phyloP scores from a whole-genome alignment of 2,329 filamentous ascomycete genomes.

The Alternaria postmessia region DNA sequence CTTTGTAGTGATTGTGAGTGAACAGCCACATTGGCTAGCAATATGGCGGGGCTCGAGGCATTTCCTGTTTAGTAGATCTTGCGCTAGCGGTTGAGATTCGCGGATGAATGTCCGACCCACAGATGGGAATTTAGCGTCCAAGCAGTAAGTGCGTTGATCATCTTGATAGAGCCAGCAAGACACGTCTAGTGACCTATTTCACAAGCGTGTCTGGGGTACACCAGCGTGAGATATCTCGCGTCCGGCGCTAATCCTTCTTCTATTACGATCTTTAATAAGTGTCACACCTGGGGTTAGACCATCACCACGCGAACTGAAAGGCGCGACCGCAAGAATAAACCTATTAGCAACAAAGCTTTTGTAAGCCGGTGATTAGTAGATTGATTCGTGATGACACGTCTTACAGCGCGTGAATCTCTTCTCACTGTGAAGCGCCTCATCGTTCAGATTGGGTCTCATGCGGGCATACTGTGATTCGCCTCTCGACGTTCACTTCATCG shows the following conservation, averaged over 20 bases:
- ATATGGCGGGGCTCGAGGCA: too few species aligned
- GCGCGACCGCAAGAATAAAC: not conserved
- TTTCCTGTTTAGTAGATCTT: not conserved
- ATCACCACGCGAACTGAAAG: not conserved
- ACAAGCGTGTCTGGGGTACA: not conserved
- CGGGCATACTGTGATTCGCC: not conserved
- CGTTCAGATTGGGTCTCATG: not conserved
- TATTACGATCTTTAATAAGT: not conserved
- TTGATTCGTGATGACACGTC: not conserved
- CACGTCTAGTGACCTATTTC: too few species aligned
- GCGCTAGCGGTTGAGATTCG: not conserved
- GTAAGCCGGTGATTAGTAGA: rapidly evolving
- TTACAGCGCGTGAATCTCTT: not conserved
- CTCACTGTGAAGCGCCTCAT: not conserved
- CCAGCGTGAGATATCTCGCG: not conserved
- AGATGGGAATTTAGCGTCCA: not conserved
- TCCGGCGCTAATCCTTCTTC: not conserved
- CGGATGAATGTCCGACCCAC: not conserved
- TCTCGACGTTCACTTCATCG: not conserved
- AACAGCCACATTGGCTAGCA: not conserved
- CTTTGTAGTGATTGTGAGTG: not conserved
- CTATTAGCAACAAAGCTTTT: not conserved
- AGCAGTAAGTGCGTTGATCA: too few species aligned
- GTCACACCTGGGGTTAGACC: not conserved
- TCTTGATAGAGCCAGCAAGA: not conserved